Conservation (phyloP, 169 alveolate species). For the Cyclospora cayetanensis region DNA sequence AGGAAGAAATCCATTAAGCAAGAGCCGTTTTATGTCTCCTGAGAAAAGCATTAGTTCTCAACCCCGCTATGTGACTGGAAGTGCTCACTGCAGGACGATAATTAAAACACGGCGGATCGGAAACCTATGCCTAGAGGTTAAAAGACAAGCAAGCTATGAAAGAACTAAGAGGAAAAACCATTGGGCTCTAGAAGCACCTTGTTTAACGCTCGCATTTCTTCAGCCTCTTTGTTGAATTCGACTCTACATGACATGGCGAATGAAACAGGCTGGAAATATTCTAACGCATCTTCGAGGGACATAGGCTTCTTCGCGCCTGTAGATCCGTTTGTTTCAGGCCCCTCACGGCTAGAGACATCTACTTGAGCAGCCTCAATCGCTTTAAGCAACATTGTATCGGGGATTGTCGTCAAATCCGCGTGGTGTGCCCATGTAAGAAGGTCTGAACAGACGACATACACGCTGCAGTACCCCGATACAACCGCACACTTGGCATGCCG, state of each 20-base stretch:
- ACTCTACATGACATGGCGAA: conserved; percentile 73
- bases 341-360: background rate
- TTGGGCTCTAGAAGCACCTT: background rate
- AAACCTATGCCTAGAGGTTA: too few species aligned
- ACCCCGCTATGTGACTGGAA: too few species aligned
- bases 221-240: conserved; percentile 44
- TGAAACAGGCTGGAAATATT: conserved; percentile 66
- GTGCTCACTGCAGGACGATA: too few species aligned
- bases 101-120: too few species aligned
- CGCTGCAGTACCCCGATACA: background rate
- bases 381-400: conserved; percentile 61
- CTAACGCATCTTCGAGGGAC: background rate
- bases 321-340: too few species aligned
- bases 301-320: too few species aligned
- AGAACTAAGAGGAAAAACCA: background rate
- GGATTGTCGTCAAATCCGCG: conserved; percentile 63
- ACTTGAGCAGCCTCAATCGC: conserved; percentile 58
- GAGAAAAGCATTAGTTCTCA: background rate
- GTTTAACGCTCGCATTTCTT: background rate
- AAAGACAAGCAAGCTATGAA: background rate
- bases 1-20: background rate
- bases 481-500: background rate
- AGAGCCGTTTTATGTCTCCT: background rate
- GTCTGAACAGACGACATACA: conserved; percentile 20
- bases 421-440: conserved; percentile 76